phyloP scores from a whole-genome alignment of 1,284 basidiomycete genomes.

The Coniferiporia weirii region DNA sequence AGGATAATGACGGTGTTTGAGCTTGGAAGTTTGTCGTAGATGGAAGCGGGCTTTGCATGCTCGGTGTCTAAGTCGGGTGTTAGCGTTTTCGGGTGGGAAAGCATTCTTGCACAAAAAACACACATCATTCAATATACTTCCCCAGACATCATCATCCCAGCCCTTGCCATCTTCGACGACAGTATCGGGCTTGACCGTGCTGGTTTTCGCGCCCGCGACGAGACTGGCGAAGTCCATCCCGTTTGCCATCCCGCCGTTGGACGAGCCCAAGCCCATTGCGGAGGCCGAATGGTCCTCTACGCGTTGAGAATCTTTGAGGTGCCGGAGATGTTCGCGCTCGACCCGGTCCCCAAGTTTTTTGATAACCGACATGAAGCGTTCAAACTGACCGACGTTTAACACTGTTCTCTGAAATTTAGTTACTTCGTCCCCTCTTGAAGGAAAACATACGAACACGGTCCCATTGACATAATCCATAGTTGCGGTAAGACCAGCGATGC shows the following conservation, averaged over 20 bases:
- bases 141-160: slow-evolving; percentile 81
- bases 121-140: slow-evolving; percentile 59
- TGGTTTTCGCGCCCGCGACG: slow-evolving; percentile 48
- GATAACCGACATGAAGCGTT: slow-evolving; percentile 82
- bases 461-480: slow-evolving; percentile 94
- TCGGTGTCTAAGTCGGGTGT: slow-evolving; percentile 15
- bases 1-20: slow-evolving; percentile 21
- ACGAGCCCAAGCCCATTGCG: slow-evolving; percentile 29
- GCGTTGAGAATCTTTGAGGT: slow-evolving; percentile 77
- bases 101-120: slow-evolving; percentile 13
- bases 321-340: slow-evolving; percentile 81
- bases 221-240: slow-evolving; percentile 66
- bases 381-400: slow-evolving; percentile 87
- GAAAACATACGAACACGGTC: slow-evolving; percentile 63
- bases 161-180: slow-evolving; percentile 36
- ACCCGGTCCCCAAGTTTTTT: slow-evolving; percentile 72
- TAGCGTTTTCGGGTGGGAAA: not conserved
- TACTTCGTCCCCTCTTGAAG: not conserved
- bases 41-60: slow-evolving; percentile 19
- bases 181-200: slow-evolving; percentile 42
- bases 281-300: slow-evolving; percentile 69
- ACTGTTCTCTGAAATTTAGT: slow-evolving; percentile 40
- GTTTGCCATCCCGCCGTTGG: slow-evolving; percentile 29
- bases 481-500: slow-evolving; percentile 92
- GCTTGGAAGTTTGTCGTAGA: slow-evolving; percentile 20